Evolutionary conservation across 2,329 filamentous ascomycete genomes (phyloP).

Genomic region (Ascochyta fabae): DNA sequence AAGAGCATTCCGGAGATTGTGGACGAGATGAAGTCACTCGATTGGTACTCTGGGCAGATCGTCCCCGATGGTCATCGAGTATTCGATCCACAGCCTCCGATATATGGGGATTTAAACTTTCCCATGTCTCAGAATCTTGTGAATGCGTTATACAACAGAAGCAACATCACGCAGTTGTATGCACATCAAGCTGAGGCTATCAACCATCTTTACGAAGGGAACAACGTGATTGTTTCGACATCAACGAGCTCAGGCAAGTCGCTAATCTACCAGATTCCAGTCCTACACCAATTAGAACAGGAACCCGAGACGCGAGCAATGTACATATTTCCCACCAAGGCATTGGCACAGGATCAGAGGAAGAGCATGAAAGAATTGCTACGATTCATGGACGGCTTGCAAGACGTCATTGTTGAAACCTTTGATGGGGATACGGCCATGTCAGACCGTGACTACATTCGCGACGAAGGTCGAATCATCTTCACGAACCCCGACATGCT

Average conservation of each 20-base stretch:
- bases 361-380: conserved; percentile 87
- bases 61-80: conserved; percentile 92
- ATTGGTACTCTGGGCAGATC: conserved; percentile 93
- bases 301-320: conserved; percentile 81
- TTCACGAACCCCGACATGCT: conserved; percentile 99
- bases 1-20: conserved; percentile 85
- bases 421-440: conserved; percentile 96
- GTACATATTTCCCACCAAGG: conserved; percentile 99
- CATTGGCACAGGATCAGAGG: conserved; percentile 91
- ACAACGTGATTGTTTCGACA: conserved; percentile 90
- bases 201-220: conserved; percentile 81
- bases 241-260: conserved; percentile 97
- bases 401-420: conserved; percentile 82
- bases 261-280: conserved; percentile 95
- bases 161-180: conserved; percentile 84
- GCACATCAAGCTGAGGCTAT: conserved; percentile 93
- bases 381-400: conserved; percentile 77
- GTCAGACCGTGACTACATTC: conserved; percentile 75
- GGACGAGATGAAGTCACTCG: conserved; percentile 76
- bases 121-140: conserved; percentile 87
- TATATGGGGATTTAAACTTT: conserved; percentile 85
- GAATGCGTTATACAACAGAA: conserved; percentile 94
- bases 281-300: conserved; percentile 83
- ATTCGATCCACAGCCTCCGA: conserved; percentile 81
- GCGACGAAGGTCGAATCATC: conserved; percentile 88